Evolutionary conservation across 352 stramenopile species (phyloP).

Genomic region (Pythium periplocum): DNA sequence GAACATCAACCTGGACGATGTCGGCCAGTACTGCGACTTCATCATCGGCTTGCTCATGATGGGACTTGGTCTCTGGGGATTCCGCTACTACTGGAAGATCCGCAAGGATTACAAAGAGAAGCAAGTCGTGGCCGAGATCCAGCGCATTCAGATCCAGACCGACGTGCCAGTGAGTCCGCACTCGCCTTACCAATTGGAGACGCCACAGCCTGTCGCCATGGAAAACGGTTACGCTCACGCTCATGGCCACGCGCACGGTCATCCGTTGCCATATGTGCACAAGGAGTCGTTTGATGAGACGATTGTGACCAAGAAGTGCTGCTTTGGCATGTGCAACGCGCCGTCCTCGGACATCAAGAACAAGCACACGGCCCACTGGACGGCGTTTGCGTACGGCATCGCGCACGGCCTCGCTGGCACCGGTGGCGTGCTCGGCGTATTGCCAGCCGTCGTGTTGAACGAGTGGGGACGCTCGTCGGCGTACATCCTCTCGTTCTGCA

Average conservation of each 20-base stretch:
- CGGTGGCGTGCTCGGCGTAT: slow-evolving; percentile 48
- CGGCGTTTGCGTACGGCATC: slow-evolving; percentile 58
- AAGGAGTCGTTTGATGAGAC: slow-evolving; percentile 30
- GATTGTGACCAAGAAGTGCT: slow-evolving; percentile 30
- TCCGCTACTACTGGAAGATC: slow-evolving; percentile 34
- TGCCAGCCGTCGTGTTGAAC: slow-evolving; percentile 67
- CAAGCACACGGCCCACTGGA: slow-evolving; percentile 17
- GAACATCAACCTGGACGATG: slow-evolving; percentile 29
- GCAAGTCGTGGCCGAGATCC: slow-evolving; percentile 20
- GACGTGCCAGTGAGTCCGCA: slow-evolving; percentile 11
- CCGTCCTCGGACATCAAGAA: slow-evolving; percentile 46
- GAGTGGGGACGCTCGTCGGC: slow-evolving; percentile 33
- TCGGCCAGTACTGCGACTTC: slow-evolving; percentile 49
- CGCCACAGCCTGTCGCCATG: slow-evolving; percentile 1
- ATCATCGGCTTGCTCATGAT: slow-evolving; percentile 63
- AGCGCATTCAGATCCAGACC: slow-evolving; percentile 17
- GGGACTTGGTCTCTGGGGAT: slow-evolving; percentile 29
- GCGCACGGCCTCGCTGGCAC: slow-evolving; percentile 65
- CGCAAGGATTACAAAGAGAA: slow-evolving; percentile 30
- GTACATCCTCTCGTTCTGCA: slow-evolving; percentile 74
- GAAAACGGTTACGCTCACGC: background rate
- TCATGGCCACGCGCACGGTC: background rate
- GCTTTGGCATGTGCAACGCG: slow-evolving; percentile 28
- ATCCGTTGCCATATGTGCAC: slow-evolving; percentile 1
- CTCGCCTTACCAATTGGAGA: slow-evolving; percentile 13